Percentiles rank a stretch among this genome's conserved stretches.
These are phyloP conservation scores for Solanum sejunctum DNA, from an alignment of 257 asterid genomes.

Conservation along the genomic window DNA sequence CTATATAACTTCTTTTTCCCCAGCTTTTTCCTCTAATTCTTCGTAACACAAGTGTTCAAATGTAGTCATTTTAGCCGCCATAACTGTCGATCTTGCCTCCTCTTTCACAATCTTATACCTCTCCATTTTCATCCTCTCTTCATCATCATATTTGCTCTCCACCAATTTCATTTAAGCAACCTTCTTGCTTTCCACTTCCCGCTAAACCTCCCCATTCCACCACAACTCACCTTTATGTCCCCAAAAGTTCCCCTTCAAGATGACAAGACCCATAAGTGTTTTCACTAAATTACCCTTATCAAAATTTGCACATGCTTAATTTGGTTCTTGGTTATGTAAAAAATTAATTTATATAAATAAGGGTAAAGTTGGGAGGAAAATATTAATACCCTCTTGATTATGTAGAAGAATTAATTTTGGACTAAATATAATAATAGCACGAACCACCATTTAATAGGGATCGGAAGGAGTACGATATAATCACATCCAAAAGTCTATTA, in stretches of 20 bases:
- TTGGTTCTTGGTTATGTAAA: neutral
- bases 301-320: neutral
- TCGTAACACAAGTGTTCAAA: neutral
- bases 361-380: neutral
- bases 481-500: neutral
- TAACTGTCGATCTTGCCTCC: neutral
- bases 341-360: neutral
- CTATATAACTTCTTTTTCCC: neutral
- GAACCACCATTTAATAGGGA: neutral
- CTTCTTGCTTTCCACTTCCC: neutral
- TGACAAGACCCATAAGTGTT: neutral
- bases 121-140: neutral
- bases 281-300: neutral
- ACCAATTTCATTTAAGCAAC: neutral
- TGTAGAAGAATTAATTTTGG: neutral
- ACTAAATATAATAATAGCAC: neutral
- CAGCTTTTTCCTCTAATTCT: neutral
- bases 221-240: neutral
- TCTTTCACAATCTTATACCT: neutral
- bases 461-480: neutral
- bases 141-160: neutral
- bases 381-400: neutral
- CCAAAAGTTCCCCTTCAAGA: neutral
- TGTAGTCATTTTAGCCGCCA: neutral
- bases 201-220: neutral